Base-by-base conservation (phyloP, 78 protist genomes). In the Chrysochromulina parva region DNA sequence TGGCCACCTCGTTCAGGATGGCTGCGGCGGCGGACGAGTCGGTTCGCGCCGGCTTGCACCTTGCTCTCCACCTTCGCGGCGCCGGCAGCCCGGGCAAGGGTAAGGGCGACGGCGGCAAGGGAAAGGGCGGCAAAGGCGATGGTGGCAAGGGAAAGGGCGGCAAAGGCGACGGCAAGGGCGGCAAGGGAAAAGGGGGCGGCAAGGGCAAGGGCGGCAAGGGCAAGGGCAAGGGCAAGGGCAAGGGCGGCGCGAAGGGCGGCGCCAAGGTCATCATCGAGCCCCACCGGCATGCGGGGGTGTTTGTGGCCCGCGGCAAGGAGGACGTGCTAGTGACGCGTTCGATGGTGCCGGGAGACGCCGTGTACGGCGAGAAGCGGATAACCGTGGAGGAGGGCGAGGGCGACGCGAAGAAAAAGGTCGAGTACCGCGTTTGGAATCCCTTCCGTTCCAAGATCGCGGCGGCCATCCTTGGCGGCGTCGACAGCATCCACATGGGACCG, bases 391-490 rank as follows among this genome's bases (percentile, higher is more conserved):
- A 62, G 24, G 91, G 95, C 57, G 71, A 74, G 47, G 90, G 66
- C 54, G 92, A 71, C 11, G 94, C 17, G 14, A 96, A 85, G 19
- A 96, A 90, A 58, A 96, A 85, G 13, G 95, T 91, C 66, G 99
- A 99, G 96, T 99, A 99, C 97, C 97, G 99, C 69, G 97, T 98
- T 47, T 99, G 99, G 99, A 98, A 99, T 91, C 99, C 99, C 26
- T 99, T 97, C 99, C 94, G 99, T 57, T 97, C 99, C n/a, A 99
- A 99, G 98, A 86, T 99, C 38, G 99, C 98, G 78, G 99, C 99
- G 6, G 99, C 99, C 66, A 82, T 98, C 58, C 90, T 98, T 13
- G 96, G 97, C 60, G 99, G 99, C 89, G 96, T 99, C 22, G 99
- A 95, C 62, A 90, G 95, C 94, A 94, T 97, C 69, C 92, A 88